phyloP scores from a whole-genome alignment of 805 yeast genomes.

The Candida germanica region DNA sequence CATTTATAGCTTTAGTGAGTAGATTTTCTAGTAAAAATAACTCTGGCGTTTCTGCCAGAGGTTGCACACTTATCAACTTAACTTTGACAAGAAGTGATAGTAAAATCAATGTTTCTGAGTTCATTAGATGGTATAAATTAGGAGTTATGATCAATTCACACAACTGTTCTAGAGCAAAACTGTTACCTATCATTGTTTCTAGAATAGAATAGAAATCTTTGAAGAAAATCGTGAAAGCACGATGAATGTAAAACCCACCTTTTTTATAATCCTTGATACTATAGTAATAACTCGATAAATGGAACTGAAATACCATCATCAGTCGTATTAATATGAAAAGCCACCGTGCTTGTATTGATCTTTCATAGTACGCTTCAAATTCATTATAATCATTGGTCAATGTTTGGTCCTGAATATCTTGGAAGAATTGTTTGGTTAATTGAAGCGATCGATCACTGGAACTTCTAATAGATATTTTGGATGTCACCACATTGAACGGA shows the following conservation, averaged over 20 bases:
- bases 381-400: constrained; percentile 1
- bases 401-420: not conserved
- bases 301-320: constrained; percentile 20
- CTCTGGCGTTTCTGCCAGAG: constrained; percentile 1
- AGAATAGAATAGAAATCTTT: constrained; percentile 15
- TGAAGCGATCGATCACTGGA: constrained; percentile 9
- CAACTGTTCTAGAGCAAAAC: constrained; percentile 12
- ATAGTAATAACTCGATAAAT: constrained; percentile 40
- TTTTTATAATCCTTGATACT: constrained; percentile 20
- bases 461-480: constrained; percentile 12
- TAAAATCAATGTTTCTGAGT: constrained; percentile 30
- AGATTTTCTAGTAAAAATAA: constrained; percentile 2
- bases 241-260: constrained; percentile 27
- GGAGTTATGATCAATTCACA: constrained; percentile 36
- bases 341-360: constrained; percentile 6
- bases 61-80: constrained; percentile 7
- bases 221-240: constrained; percentile 18
- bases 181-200: not conserved
- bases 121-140: constrained; percentile 31
- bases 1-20: constrained; percentile 18
- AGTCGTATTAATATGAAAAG: constrained; percentile 5
- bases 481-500: constrained; percentile 7
- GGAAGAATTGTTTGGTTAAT: constrained; percentile 10
- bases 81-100: constrained; percentile 21
- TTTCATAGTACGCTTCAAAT: constrained; percentile 4